These are phyloP conservation scores for Fusarium graminum DNA, from an alignment of 2,329 filamentous ascomycete genomes.

Conservation along the genomic window DNA sequence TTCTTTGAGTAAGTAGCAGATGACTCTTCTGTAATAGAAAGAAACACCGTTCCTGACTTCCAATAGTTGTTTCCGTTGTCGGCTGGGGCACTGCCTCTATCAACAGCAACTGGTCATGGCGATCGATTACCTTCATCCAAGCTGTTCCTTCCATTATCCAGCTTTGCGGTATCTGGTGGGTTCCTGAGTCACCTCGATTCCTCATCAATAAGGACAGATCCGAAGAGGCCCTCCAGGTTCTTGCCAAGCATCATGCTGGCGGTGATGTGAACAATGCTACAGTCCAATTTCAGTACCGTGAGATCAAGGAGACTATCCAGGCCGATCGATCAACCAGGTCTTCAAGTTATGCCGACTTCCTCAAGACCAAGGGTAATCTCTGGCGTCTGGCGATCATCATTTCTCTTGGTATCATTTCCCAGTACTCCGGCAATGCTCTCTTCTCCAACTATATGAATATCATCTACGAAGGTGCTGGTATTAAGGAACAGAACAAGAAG, in stretches of 20 bases:
- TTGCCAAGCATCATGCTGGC: constrained; percentile 74
- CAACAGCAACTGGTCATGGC: constrained; percentile 74
- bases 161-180: constrained; percentile 73
- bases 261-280: constrained; percentile 69
- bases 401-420: constrained; percentile 74
- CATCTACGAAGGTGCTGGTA: constrained; percentile 72
- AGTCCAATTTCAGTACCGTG: constrained; percentile 74
- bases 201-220: constrained; percentile 73
- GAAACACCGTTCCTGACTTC: background rate
- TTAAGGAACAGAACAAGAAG: constrained; percentile 68
- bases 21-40: background rate
- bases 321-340: constrained; percentile 65
- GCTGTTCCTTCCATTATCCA: constrained; percentile 72
- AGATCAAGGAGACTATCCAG: constrained; percentile 74
- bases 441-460: constrained; percentile 76
- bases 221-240: constrained; percentile 71
- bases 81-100: constrained; percentile 73
- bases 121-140: constrained; percentile 74
- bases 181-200: constrained; percentile 77
- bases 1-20: constrained; percentile 53
- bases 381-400: constrained; percentile 73
- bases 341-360: constrained; percentile 70
- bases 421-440: constrained; percentile 76
- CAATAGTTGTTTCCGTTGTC: constrained; percentile 67
- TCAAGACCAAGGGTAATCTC: constrained; percentile 73